A percentile compares a stretch with the other conserved stretches of the same genome.
phyloP scores from a whole-genome alignment of 2,329 filamentous ascomycete genomes.

The Colletotrichum camelliae region DNA sequence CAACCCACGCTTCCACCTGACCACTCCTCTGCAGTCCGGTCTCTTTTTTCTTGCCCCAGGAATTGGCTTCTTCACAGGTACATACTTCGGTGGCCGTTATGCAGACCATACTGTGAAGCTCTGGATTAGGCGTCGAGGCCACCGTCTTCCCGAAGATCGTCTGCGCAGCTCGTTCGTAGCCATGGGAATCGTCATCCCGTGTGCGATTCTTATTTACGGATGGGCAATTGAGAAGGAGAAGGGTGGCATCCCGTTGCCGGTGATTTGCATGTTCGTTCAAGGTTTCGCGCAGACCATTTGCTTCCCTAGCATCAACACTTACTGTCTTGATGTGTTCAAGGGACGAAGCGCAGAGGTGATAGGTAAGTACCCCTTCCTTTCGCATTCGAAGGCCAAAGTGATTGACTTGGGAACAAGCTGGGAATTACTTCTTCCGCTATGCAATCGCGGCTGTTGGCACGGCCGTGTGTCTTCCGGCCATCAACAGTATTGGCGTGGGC shows the following conservation, averaged over 20 bases:
- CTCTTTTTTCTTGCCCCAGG: conserved; percentile 78
- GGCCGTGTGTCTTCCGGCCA: conserved; percentile 74
- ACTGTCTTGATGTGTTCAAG: conserved; percentile 18
- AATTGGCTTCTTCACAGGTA: conserved; percentile 69
- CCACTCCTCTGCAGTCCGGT: conserved; percentile 67
- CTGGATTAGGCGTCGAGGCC: conserved; percentile 59
- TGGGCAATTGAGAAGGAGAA: conserved; percentile 43
- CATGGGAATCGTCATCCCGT: conserved; percentile 63
- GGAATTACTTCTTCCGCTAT: conserved; percentile 82
- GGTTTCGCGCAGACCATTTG: conserved; percentile 73
- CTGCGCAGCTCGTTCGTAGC: conserved; percentile 67
- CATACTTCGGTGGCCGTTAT: conserved; percentile 71
- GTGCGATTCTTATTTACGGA: conserved; percentile 72
- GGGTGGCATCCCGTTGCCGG: conserved; percentile 54
- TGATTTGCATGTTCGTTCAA: conserved; percentile 73
- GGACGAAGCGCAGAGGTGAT: conserved; percentile 35
- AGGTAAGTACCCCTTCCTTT: neutral
- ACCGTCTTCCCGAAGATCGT: conserved; percentile 73
- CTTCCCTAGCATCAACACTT: conserved; percentile 73
- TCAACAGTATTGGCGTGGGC: conserved; percentile 76
- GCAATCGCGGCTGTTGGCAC: conserved; percentile 74
- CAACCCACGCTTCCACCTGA: conserved; percentile 72
- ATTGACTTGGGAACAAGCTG: conserved; percentile 51
- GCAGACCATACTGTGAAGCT: conserved; percentile 67
- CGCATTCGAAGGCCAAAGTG: neutral